Conservation (phyloP, 306 rosid genomes). For the Cercis canadensis region DNA sequence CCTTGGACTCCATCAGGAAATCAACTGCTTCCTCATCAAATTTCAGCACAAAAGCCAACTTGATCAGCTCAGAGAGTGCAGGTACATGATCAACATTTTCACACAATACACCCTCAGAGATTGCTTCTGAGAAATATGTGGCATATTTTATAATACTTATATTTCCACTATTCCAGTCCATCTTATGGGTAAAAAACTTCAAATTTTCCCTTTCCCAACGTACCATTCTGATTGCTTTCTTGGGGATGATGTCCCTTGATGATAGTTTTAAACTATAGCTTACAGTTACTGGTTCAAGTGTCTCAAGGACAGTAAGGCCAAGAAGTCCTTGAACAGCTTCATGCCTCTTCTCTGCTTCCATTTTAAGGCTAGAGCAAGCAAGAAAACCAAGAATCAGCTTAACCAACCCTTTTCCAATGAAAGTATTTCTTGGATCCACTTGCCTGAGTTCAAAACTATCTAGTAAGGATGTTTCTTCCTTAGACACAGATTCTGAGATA, state of each 20-base stretch:
- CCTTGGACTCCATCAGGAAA: slow-evolving; percentile 66
- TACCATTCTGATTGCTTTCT: slow-evolving; percentile 45
- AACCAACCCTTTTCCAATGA: slow-evolving; percentile 51
- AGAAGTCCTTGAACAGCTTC: slow-evolving; percentile 58
- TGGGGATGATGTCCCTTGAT: slow-evolving; percentile 43
- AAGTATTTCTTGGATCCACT: slow-evolving; percentile 33
- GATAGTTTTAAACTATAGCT: slow-evolving; percentile 51
- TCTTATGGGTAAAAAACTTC: slow-evolving; percentile 48
- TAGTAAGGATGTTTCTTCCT: slow-evolving; percentile 40
- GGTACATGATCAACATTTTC: slow-evolving; percentile 55
- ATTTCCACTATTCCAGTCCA: slow-evolving; percentile 37
- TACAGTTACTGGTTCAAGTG: slow-evolving; percentile 47
- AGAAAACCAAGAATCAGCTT: slow-evolving; percentile 70
- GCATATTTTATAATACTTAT: slow-evolving; percentile 52
- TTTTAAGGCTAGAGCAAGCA: slow-evolving; percentile 53
- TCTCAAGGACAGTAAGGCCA: slow-evolving; percentile 47
- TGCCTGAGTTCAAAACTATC: slow-evolving; percentile 24
- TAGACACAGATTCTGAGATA: slow-evolving; percentile 60
- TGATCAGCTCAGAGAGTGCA: slow-evolving; percentile 64
- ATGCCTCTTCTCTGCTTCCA: slow-evolving; percentile 61
- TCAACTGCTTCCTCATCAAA: slow-evolving; percentile 63
- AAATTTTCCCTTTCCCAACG: slow-evolving; percentile 48
- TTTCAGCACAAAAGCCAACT: slow-evolving; percentile 56
- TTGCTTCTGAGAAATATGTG: slow-evolving; percentile 61
- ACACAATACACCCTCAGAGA: slow-evolving; percentile 62